Evolutionary conservation across 2,329 filamentous ascomycete genomes (phyloP), one percentile per base, ranked within the genome.

Genomic region (Endoconidiophora polonica): DNA sequence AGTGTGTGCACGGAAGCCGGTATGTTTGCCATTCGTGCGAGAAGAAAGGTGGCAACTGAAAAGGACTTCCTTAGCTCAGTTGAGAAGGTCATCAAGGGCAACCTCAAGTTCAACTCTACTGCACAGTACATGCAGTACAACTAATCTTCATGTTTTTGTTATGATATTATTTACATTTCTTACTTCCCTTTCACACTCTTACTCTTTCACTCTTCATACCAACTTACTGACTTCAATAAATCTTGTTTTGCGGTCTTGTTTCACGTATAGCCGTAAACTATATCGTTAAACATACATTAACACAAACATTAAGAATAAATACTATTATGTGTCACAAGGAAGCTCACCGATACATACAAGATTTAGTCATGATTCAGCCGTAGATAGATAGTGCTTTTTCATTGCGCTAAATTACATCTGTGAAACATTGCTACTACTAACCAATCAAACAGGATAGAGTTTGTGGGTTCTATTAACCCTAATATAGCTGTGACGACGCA

Each of bases 91-190:
- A 96, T 96, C 72, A 94, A 95, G 77, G 88, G 85, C 59, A 95
- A 96, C 68, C 73, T 94, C 65, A 98, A 98, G 78, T 98, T 98
- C 75, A 96, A 95, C 77, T 93, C 85, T 52, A 98, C 91, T 53
- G 90, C 91, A 46, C 87, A 85, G 55, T 98, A 98, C 71, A 91
- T 91, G 77, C 91, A 96, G 70, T 98, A 98, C 76, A 98, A 98
- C 68, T 96, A 94, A 57, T 52, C 26, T 24, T 47, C 22, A 18
- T 46, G 14, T 47, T 24, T 37, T 47, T 42, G 16, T 47, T 46
- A 40, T 45, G 37, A 39, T 46, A 38, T 50, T 36, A 23, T 26
- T 12, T 41, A 16, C 16, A 36, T 46, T 9, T 46, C 12, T 12
- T 33, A 33, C 12, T 10, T 10, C 29, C 29, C 5, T 3, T 12